phyloP scores from a whole-genome alignment of 306 rosid species.

The Medicago lupulina region DNA sequence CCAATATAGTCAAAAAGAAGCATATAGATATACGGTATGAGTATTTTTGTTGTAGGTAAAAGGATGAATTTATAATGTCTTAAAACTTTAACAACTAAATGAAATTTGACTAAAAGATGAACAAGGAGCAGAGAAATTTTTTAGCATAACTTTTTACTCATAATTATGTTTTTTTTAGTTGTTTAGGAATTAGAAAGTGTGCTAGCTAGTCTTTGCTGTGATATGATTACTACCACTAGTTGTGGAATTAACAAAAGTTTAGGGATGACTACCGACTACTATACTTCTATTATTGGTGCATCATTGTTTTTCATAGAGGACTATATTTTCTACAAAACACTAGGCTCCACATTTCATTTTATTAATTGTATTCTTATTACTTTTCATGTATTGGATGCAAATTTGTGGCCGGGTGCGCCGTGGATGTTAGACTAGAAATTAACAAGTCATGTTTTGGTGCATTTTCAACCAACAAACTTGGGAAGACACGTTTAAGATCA shows the following conservation, averaged over 20 bases:
- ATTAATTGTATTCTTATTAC: neutral
- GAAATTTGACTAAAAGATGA: too few species aligned
- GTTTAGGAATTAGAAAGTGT: constrained; percentile 23
- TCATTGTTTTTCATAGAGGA: constrained; percentile 48
- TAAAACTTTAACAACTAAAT: too few species aligned
- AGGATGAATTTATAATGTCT: too few species aligned
- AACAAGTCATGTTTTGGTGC: constrained; percentile 30
- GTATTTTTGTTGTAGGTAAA: too few species aligned
- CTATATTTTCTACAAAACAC: constrained; percentile 18
- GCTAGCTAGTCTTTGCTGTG: constrained; percentile 47
- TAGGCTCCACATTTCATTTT: constrained; percentile 26
- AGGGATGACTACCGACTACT: constrained; percentile 17
- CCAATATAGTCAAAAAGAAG: too few species aligned
- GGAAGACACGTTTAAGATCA: neutral
- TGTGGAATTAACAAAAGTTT: constrained; percentile 48
- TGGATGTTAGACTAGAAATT: constrained; percentile 31
- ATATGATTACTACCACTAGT: constrained; percentile 62
- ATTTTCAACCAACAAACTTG: constrained; percentile 28
- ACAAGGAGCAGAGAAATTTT: too few species aligned
- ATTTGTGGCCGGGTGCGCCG: constrained; percentile 21
- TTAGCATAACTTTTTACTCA: too few species aligned
- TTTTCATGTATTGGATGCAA: constrained; percentile 18
- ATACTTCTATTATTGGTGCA: constrained; percentile 52
- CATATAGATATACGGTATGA: too few species aligned
- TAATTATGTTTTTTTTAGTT: too few species aligned